Evolutionary conservation across 306 rosid genomes (phyloP).

Genomic region (Prunus salicina): DNA sequence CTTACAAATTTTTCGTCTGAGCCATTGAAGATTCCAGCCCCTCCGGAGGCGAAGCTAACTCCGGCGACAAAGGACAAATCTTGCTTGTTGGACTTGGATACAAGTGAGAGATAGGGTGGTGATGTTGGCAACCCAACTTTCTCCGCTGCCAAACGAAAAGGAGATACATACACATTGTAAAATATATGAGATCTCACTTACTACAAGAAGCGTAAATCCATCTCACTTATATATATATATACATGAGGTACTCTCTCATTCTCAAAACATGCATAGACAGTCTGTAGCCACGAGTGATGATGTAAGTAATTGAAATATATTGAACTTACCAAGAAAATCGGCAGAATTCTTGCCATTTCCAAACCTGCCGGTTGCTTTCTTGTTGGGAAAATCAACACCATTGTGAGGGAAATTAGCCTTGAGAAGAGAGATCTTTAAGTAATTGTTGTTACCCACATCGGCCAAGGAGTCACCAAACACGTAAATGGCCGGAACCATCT

Average conservation of each 20-base stretch:
- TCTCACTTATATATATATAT: no score
- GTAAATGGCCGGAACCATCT: slow-evolving; percentile 55
- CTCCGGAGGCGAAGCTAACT: slow-evolving; percentile 84
- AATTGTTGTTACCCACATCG: slow-evolving; percentile 83
- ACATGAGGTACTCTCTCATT: not conserved
- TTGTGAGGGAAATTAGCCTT: slow-evolving; percentile 44
- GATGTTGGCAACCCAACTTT: slow-evolving; percentile 64
- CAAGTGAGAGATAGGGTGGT: slow-evolving; percentile 64
- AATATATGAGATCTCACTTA: no score
- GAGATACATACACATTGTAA: no score
- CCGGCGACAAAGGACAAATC: slow-evolving; percentile 41
- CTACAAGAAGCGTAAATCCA: no score
- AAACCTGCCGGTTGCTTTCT: slow-evolving; percentile 42
- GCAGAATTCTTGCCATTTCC: slow-evolving; percentile 46
- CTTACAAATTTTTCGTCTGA: slow-evolving; percentile 53
- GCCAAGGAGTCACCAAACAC: slow-evolving; percentile 80
- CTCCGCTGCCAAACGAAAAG: slow-evolving; percentile 29
- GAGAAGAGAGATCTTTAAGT: slow-evolving; percentile 44
- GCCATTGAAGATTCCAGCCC: slow-evolving; percentile 84
- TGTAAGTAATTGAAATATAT: not conserved
- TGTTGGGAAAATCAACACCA: slow-evolving; percentile 41
- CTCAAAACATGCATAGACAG: not conserved
- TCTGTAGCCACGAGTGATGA: not conserved
- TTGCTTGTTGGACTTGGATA: slow-evolving; percentile 31
- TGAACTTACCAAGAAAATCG: slow-evolving; percentile 40